A percentile compares a stretch with the other conserved stretches of the same genome.
These are phyloP conservation scores for Hansfordia pulvinata DNA, from an alignment of 2,329 filamentous ascomycete genomes.

Conservation along the genomic window DNA sequence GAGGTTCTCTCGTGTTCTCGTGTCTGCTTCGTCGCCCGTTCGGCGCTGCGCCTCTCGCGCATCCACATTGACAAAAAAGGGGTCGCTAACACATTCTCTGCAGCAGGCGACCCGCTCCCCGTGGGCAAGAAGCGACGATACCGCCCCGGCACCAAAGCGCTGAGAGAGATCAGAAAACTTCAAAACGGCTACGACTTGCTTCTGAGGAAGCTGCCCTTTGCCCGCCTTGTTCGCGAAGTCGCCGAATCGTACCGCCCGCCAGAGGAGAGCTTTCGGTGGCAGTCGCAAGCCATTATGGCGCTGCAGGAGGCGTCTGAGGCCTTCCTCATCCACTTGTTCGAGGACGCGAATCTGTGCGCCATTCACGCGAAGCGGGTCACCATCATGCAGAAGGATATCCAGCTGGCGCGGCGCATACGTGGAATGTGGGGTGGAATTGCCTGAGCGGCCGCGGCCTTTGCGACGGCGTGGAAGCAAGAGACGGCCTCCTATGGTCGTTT, in stretches of 20 bases:
- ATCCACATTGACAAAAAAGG: too few relatives aligned
- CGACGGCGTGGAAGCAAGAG: too few relatives aligned
- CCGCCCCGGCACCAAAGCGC: constrained; percentile 67
- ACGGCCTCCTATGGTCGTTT: too few relatives aligned
- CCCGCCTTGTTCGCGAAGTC: constrained; percentile 65
- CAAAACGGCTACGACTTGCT: constrained; percentile 84
- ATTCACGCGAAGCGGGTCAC: constrained; percentile 95
- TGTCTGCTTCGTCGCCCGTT: too few relatives aligned
- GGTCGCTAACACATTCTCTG: constrained; percentile 9
- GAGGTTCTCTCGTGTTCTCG: too few relatives aligned
- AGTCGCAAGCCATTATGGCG: constrained; percentile 86
- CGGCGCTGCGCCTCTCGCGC: too few relatives aligned
- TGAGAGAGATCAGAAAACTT: constrained; percentile 84
- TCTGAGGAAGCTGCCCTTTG: constrained; percentile 67
- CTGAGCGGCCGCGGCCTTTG: too few relatives aligned
- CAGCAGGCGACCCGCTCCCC: constrained; percentile 63
- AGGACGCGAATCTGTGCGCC: constrained; percentile 90
- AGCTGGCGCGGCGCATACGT: constrained; percentile 70
- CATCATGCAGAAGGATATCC: constrained; percentile 97
- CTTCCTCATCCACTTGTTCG: constrained; percentile 91
- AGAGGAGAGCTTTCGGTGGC: constrained; percentile 73
- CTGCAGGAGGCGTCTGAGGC: constrained; percentile 94
- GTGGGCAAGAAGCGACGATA: constrained; percentile 50
- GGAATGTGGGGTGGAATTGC: constrained; percentile 62
- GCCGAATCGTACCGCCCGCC: constrained; percentile 48